Evolutionary conservation across 164 flowering plant genomes (phyloP).

Genomic region (Aristolochia fimbriata): DNA sequence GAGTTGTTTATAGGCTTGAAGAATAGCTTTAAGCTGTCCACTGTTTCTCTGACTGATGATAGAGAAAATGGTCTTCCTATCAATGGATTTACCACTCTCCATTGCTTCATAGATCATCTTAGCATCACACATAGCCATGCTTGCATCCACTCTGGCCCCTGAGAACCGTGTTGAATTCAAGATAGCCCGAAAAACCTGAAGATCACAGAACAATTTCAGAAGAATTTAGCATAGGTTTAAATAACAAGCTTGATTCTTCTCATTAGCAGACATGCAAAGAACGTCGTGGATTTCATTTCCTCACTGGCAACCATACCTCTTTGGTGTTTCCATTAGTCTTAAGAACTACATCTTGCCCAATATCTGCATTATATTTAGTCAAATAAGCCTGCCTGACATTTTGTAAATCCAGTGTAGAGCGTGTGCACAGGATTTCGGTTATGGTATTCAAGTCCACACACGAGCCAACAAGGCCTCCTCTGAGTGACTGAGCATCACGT

Average conservation of each 20-base stretch:
- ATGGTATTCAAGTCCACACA: constrained; percentile 12
- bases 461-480: constrained; percentile 12
- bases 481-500: constrained; percentile 25
- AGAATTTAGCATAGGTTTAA: not conserved
- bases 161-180: constrained; percentile 13
- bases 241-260: not conserved
- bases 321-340: constrained; percentile 14
- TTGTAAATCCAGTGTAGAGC: constrained; percentile 22
- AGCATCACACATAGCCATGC: constrained; percentile 42
- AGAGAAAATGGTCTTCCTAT: constrained; percentile 21
- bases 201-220: not conserved
- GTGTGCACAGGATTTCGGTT: constrained; percentile 23
- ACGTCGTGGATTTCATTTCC: not conserved
- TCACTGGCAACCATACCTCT: constrained; percentile 15
- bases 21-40: constrained; percentile 22
- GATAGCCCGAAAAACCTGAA: constrained; percentile 21
- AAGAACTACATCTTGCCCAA: constrained; percentile 26
- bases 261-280: not conserved
- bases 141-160: constrained; percentile 16
- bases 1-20: constrained; percentile 26
- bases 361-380: constrained; percentile 15
- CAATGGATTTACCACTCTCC: constrained; percentile 29
- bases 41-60: constrained; percentile 22
- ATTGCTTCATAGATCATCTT: constrained; percentile 35
- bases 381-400: constrained; percentile 20